Conservation (phyloP, 257 asterid genomes). For the Fraxinus americana region DNA sequence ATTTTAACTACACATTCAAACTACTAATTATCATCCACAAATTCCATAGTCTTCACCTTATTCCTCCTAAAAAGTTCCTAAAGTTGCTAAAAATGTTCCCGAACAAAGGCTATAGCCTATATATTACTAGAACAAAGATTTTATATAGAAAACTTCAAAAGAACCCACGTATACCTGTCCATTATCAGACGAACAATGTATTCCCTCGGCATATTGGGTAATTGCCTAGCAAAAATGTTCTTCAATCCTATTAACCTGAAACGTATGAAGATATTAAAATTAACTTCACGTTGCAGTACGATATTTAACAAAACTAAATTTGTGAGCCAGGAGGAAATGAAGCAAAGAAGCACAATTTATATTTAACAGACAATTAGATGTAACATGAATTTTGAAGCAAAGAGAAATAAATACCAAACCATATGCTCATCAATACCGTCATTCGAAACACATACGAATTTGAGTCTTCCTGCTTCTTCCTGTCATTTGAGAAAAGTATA, state of each 20-base stretch:
- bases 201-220: constrained; percentile 99
- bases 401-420: constrained; percentile 73
- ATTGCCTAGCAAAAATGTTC: constrained; percentile 90
- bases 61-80: no score
- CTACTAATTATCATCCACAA: no score
- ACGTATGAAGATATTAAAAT: constrained; percentile 17
- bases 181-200: constrained; percentile 97
- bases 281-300: not conserved
- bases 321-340: constrained; percentile 7
- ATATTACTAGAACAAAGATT: not conserved
- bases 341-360: not conserved
- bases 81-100: no score
- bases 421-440: constrained; percentile 86
- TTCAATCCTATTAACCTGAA: constrained; percentile 96
- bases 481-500: constrained; percentile 35
- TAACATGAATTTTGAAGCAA: constrained; percentile 10
- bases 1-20: no score
- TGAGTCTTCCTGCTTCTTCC: constrained; percentile 92
- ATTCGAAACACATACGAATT: constrained; percentile 84
- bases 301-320: not conserved
- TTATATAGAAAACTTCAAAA: constrained; percentile 17
- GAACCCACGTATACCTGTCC: constrained; percentile 73
- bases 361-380: constrained; percentile 16
- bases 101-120: not conserved
- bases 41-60: no score